Evolutionary conservation across 768 basidiomycete species (phyloP).

Genomic region (Zangia roseola): DNA sequence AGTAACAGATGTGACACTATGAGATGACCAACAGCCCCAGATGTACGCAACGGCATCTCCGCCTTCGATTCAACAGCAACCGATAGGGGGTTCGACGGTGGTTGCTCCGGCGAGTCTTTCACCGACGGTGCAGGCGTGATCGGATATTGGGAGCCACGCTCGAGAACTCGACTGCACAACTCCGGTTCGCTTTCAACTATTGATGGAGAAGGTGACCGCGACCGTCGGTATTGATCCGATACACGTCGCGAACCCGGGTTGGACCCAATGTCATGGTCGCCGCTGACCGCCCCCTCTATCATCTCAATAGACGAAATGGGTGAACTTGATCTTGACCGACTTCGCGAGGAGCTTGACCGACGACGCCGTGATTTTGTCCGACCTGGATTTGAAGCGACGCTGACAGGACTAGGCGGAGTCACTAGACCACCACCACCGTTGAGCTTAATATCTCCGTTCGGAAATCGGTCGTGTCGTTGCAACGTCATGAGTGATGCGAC

Average conservation of each 20-base stretch:
- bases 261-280: conserved; percentile 15
- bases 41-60: conserved; percentile 17
- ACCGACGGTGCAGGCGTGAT: conserved; percentile 32
- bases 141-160: conserved; percentile 24
- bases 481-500: conserved; percentile 31
- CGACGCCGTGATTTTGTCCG: conserved; percentile 41
- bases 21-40: conserved; percentile 31
- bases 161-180: conserved; percentile 17
- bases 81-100: conserved; percentile 5
- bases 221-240: conserved; percentile 24
- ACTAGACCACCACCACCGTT: conserved; percentile 52
- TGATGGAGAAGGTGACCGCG: conserved; percentile 32
- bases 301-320: conserved; percentile 34
- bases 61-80: conserved; percentile 15
- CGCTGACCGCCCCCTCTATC: conserved; percentile 29
- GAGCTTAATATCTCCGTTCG: conserved; percentile 32
- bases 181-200: conserved; percentile 32
- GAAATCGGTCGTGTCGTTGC: conserved; percentile 39
- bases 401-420: conserved; percentile 75
- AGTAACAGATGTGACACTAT: conserved; percentile 5
- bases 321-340: conserved; percentile 36
- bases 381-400: conserved; percentile 61
- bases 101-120: conserved; percentile 30
- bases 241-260: conserved; percentile 23
- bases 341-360: conserved; percentile 41